These are phyloP conservation scores for Lepidium africanum DNA, from an alignment of 345 rosid genomes.

Conservation along the genomic window DNA sequence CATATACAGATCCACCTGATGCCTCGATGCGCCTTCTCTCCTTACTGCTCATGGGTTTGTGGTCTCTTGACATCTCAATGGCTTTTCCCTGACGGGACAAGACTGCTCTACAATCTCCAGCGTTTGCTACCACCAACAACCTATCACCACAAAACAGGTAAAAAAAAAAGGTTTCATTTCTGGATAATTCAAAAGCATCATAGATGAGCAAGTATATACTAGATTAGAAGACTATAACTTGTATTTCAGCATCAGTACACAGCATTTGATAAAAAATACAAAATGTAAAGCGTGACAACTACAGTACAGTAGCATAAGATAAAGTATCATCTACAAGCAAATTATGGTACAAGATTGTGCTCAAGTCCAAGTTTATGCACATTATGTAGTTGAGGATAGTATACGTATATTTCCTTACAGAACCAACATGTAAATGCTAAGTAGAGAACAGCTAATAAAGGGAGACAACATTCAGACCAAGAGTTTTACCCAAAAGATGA, in stretches of 20 bases:
- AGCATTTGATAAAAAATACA: neutral
- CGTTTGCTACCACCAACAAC: constrained; percentile 77
- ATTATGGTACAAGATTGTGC: neutral
- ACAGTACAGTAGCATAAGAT: neutral
- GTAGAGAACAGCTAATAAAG: neutral
- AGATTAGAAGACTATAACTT: neutral
- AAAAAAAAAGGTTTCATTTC: neutral
- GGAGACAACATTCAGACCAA: neutral
- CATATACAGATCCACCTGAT: constrained; percentile 57
- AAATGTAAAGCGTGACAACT: neutral
- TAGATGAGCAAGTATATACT: neutral
- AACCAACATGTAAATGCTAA: neutral
- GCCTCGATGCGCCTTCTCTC: constrained; percentile 71
- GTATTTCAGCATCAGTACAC: neutral
- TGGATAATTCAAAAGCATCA: neutral
- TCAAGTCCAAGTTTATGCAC: neutral
- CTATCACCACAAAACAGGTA: constrained; percentile 32
- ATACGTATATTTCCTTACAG: neutral
- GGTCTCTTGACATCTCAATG: constrained; percentile 84
- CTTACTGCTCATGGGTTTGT: constrained; percentile 58
- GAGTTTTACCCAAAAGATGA: neutral
- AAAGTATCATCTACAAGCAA: neutral
- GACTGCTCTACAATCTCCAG: constrained; percentile 89
- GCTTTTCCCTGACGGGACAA: constrained; percentile 71
- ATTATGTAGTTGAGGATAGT: neutral